A percentile compares a stretch with the other conserved stretches of the same genome.
phyloP scores from a whole-genome alignment of 192 early-diverging fungal genomes.

The Backusella westeae region DNA sequence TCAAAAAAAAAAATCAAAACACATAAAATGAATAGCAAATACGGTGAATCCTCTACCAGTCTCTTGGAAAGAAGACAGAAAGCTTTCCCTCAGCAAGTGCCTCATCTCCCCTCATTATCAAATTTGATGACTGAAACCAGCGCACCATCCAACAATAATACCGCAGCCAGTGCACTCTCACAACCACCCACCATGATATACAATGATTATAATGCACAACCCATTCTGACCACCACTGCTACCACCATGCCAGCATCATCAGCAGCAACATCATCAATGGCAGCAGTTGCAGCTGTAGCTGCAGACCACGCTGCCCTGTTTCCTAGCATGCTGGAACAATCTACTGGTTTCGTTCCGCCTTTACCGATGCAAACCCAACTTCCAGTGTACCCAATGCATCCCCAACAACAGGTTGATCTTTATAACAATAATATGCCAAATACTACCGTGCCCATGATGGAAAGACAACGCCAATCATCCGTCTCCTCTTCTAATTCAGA shows the following conservation, averaged over 20 bases:
- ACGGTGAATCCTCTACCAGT: conserved; percentile 4
- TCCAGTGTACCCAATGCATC: background rate
- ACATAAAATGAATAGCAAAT: background rate
- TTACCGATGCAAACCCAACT: background rate
- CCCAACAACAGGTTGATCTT: background rate
- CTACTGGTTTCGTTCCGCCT: background rate
- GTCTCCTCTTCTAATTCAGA: conserved; percentile 9
- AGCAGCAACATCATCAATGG: background rate
- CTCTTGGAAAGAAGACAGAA: conserved; percentile 17
- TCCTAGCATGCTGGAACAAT: background rate
- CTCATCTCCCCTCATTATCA: conserved; percentile 14
- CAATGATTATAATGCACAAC: conserved; percentile 2
- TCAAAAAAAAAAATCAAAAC: background rate
- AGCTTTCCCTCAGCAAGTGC: conserved; percentile 4
- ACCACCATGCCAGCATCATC: background rate
- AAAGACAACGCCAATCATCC: background rate
- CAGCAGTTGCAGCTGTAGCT: background rate
- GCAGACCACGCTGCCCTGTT: background rate
- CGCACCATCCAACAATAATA: background rate
- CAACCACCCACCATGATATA: background rate
- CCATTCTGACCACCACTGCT: background rate
- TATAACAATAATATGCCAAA: background rate
- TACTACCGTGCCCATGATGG: background rate
- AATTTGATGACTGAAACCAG: conserved; percentile 4
- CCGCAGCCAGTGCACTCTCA: background rate